Conservation (phyloP, 2,329 filamentous ascomycete genomes). For the Tolypocladium inflatum region DNA sequence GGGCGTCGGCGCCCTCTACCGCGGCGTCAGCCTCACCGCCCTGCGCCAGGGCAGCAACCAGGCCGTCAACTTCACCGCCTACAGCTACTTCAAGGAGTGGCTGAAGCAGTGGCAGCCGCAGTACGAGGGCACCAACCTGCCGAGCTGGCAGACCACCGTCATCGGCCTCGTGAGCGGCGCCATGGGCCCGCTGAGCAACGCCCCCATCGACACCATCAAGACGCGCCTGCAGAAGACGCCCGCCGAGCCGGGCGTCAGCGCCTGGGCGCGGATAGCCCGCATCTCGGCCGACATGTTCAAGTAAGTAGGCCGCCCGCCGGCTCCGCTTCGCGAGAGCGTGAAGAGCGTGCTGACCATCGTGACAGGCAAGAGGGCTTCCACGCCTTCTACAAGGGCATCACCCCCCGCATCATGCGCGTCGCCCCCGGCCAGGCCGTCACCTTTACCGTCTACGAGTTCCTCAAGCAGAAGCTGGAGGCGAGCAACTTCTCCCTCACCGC, state of each 20-base stretch:
- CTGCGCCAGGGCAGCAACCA: conserved; percentile 94
- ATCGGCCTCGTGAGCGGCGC: conserved; percentile 89
- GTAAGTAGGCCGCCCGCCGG: conserved; percentile 62
- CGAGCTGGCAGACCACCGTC: conserved; percentile 80
- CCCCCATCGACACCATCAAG: conserved; percentile 98
- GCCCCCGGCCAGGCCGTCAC: conserved; percentile 84
- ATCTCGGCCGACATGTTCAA: conserved; percentile 84
- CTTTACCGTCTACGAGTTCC: conserved; percentile 68
- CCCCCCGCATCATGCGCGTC: conserved; percentile 92
- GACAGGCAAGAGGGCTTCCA: conserved; percentile 78
- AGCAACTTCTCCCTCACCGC: conserved; percentile 51
- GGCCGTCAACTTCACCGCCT: conserved; percentile 97
- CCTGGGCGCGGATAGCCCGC: conserved; percentile 63
- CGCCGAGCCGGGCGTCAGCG: conserved; percentile 70
- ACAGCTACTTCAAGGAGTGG: conserved; percentile 80
- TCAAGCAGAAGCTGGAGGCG: conserved; percentile 63
- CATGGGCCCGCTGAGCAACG: conserved; percentile 92
- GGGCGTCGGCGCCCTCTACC: conserved; percentile 77
- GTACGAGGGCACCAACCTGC: conserved; percentile 55
- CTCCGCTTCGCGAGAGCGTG: no score
- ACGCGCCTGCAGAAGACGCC: conserved; percentile 88
- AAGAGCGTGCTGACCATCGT: not conserved
- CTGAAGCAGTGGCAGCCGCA: conserved; percentile 66
- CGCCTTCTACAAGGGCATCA: conserved; percentile 99
- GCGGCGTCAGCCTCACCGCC: conserved; percentile 87